Evolutionary conservation across 257 asterid genomes (phyloP), one percentile per base, ranked within the genome.

Genomic region (Craterostigma plantagineum): DNA sequence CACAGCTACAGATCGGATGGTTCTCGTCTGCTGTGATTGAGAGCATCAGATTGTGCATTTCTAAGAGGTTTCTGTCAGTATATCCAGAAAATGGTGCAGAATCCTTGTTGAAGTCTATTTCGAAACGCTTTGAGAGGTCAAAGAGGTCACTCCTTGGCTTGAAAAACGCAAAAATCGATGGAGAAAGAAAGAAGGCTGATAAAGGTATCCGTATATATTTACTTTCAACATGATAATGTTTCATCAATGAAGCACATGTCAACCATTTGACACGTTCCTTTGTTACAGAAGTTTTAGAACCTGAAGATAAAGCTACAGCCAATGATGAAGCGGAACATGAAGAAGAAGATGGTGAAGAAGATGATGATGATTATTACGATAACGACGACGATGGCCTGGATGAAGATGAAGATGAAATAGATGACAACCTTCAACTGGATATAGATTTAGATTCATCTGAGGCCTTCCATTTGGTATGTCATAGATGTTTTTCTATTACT

Each of bases 1-100:
- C 58, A 53, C 78, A 79, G 84, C 65, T 63, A 54, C 63, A 59
- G 57, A 72, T 80, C 33, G 98, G 98, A 49, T 82, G 98, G 98
- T 79, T 82, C 68, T 54, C 93, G 38, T 43, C 73, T 13, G 67
- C 60, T 33, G 52, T 61, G 50, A 57, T 79, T 34, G 73, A 79
- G 54, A 59, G 69, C 61, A 59, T 87, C 67, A 71, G 98, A 43
- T 51, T 63, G 27, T 61, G 83, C 30, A 84, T 82, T 57, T 76
- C 92, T 53, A 71, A 76, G 71, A 76, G 91, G 66, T 87, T 82
- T 63, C 58, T 87, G 61, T 70, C 95, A 15, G 63, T 67, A 16
- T 87, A 67, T 57, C 91, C 98, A 0, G 81, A 71, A 53, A 48
- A 61, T 14, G 92, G 81, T 56, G 91, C 80, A 35, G 73, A 72